Evolutionary conservation across 1,284 basidiomycete species (phyloP).

Genomic region (Exsudoporus floridanus): DNA sequence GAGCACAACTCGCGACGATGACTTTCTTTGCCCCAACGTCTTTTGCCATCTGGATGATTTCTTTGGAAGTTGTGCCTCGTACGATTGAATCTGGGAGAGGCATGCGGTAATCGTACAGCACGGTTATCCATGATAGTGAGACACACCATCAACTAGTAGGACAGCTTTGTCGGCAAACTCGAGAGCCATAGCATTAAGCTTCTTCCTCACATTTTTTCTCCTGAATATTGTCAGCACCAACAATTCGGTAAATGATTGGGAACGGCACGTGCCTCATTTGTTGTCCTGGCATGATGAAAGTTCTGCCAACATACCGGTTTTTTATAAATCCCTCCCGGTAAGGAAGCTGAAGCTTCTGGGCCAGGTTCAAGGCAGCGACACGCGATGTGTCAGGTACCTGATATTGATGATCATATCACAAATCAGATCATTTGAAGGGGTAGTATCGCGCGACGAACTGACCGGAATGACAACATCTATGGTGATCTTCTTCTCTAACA

Average conservation of each 20-base stretch:
- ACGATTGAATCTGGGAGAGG: conserved; percentile 86
- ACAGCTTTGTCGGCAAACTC: conserved; percentile 95
- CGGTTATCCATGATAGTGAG: background rate
- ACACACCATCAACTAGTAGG: conserved; percentile 89
- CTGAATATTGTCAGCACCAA: conserved; percentile 40
- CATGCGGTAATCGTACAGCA: background rate
- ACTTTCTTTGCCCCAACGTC: conserved; percentile 99
- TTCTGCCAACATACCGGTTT: conserved; percentile 97
- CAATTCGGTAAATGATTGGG: background rate
- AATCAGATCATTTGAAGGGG: conserved; percentile 7
- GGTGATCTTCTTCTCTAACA: conserved; percentile 66
- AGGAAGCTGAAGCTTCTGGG: conserved; percentile 86
- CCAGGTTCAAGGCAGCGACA: conserved; percentile 93
- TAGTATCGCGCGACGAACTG: conserved; percentile 28
- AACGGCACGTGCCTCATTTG: conserved; percentile 64
- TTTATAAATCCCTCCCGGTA: conserved; percentile 99
- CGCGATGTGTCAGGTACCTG: conserved; percentile 95
- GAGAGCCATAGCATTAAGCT: conserved; percentile 99
- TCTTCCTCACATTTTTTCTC: conserved; percentile 92
- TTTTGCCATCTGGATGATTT: conserved; percentile 99
- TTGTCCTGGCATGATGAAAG: conserved; percentile 99
- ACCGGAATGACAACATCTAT: conserved; percentile 98
- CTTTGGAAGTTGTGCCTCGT: conserved; percentile 96
- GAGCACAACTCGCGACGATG: conserved; percentile 95
- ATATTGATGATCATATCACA: conserved; percentile 1